Percentiles rank a stretch among this genome's conserved stretches.
phyloP scores from a whole-genome alignment of 148 eudicot species.

The Chenopodium quinoa region DNA sequence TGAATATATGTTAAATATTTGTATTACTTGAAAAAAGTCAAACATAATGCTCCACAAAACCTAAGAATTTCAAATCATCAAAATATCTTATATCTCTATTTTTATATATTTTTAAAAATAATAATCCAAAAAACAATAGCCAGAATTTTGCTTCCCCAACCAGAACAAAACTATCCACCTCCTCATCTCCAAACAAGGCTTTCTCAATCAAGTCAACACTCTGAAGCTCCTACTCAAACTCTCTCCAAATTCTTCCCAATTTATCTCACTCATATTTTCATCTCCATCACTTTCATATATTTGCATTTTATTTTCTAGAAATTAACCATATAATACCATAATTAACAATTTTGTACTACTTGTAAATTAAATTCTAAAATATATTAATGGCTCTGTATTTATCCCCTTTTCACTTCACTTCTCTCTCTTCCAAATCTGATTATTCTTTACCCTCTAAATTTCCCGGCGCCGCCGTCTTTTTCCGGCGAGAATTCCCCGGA shows the following conservation, averaged over 20 bases:
- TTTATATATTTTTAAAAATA: not conserved
- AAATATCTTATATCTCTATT: too few relatives aligned
- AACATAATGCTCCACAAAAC: too few relatives aligned
- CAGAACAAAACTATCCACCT: not conserved
- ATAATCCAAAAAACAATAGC: slow-evolving; percentile 6
- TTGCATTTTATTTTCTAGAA: too few relatives aligned
- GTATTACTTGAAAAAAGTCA: too few relatives aligned
- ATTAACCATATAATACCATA: too few relatives aligned
- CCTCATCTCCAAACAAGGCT: not conserved
- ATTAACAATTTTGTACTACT: not conserved
- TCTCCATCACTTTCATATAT: not conserved
- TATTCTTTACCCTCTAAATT: slow-evolving; percentile 18
- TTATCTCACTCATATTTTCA: not conserved
- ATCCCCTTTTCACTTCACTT: slow-evolving; percentile 44
- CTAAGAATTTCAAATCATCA: too few relatives aligned
- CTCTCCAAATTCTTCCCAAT: slow-evolving; percentile 6
- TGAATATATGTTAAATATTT: too few relatives aligned
- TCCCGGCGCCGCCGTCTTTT: slow-evolving; percentile 24
- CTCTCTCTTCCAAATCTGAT: slow-evolving; percentile 4
- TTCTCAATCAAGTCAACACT: not conserved
- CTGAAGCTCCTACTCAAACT: not conserved
- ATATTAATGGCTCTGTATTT: slow-evolving; percentile 47
- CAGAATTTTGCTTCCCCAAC: slow-evolving; percentile 7
- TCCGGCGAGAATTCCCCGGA: slow-evolving; percentile 31
- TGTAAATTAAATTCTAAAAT: not conserved